phyloP scores from a whole-genome alignment of 768 basidiomycete genomes.

The Leccinum variicolor region DNA sequence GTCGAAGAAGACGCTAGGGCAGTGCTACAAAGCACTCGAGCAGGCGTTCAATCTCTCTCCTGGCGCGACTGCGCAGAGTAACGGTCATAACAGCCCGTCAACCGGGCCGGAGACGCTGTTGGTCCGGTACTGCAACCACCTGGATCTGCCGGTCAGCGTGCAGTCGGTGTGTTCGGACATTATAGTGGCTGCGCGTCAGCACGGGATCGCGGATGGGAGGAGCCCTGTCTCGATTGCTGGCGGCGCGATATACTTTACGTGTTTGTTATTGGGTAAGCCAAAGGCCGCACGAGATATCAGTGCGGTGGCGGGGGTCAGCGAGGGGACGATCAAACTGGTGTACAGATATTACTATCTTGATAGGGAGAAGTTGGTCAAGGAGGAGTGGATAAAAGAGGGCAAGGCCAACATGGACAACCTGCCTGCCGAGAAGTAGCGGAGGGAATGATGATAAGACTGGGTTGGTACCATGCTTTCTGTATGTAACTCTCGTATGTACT shows the following conservation, averaged over 20 bases:
- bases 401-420: constrained; percentile 48
- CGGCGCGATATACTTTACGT: constrained; percentile 92
- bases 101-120: constrained; percentile 84
- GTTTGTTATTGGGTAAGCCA: constrained; percentile 68
- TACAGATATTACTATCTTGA: constrained; percentile 76
- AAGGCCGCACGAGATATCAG: constrained; percentile 86
- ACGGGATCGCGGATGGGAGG: constrained; percentile 90
- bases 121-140: constrained; percentile 91
- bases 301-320: constrained; percentile 88
- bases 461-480: constrained; percentile 17
- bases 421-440: constrained; percentile 21
- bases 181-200: constrained; percentile 72
- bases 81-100: constrained; percentile 36
- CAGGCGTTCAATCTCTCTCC: constrained; percentile 85
- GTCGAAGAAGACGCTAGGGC: constrained; percentile 92
- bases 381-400: constrained; percentile 82
- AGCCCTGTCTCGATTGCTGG: constrained; percentile 99
- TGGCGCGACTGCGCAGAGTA: constrained; percentile 62
- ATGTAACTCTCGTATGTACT: constrained; percentile 18
- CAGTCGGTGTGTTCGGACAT: constrained; percentile 83
- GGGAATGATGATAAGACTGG: not conserved
- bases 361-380: constrained; percentile 75
- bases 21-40: constrained; percentile 87
- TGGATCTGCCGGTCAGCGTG: constrained; percentile 78
- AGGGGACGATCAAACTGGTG: constrained; percentile 91